These are phyloP conservation scores for Graphilbum sp. DNA, from an alignment of 2,329 filamentous ascomycete genomes.

Conservation along the genomic window DNA sequence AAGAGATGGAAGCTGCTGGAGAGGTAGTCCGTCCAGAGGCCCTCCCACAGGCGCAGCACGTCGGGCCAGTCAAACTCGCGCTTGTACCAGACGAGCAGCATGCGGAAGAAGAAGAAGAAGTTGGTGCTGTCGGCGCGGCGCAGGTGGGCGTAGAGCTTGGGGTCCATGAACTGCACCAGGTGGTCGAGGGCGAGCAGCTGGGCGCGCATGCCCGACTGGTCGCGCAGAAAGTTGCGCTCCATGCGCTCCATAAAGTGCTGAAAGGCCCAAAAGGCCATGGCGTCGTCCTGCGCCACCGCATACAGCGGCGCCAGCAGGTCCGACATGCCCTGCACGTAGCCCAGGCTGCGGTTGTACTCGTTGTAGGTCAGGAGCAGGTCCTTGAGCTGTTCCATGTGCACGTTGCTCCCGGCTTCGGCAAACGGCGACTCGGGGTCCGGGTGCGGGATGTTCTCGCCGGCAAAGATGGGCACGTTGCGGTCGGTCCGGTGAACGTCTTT, in stretches of 20 bases:
- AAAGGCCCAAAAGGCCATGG: conserved; percentile 93
- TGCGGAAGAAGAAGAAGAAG: conserved; percentile 99
- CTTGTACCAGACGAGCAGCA: conserved; percentile 98
- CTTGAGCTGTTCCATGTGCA: conserved; percentile 97
- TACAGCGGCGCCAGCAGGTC: conserved; percentile 93
- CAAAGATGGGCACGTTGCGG: conserved; percentile 85
- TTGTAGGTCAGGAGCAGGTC: conserved; percentile 98
- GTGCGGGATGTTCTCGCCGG: conserved; percentile 90
- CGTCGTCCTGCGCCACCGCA: conserved; percentile 93
- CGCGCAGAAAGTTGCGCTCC: conserved; percentile 91
- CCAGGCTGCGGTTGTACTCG: conserved; percentile 87
- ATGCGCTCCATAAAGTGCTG: conserved; percentile 94
- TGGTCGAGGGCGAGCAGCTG: conserved; percentile 87
- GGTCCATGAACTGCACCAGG: conserved; percentile 91
- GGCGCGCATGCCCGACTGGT: conserved; percentile 89
- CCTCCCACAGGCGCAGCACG: conserved; percentile 78
- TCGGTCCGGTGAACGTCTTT: conserved; percentile 98
- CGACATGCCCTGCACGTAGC: conserved; percentile 98
- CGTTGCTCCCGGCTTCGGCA: conserved; percentile 82
- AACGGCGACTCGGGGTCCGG: conserved; percentile 94
- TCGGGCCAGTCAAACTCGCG: conserved; percentile 87
- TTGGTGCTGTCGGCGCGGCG: conserved; percentile 88
- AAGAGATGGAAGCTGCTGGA: conserved; percentile 90
- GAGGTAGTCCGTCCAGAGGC: conserved; percentile 82
- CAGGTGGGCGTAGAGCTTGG: conserved; percentile 80